Conservation (phyloP, 306 rosid genomes). For the Cyamopsis tetragonoloba region DNA sequence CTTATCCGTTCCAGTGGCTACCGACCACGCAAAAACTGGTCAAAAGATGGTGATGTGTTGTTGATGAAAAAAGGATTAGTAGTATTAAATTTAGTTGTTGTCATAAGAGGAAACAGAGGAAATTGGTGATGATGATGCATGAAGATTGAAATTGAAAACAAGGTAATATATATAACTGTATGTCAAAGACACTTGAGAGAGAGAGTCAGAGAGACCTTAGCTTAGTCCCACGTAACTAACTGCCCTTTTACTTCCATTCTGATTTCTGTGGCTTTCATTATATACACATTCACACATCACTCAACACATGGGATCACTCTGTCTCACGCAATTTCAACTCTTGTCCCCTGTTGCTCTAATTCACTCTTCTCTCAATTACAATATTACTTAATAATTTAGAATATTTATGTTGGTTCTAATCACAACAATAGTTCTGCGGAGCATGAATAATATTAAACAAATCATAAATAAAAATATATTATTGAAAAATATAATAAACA, state of each 20-base stretch:
- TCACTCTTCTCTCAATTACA: too few species aligned
- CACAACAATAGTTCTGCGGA: too few species aligned
- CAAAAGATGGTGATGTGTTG: slow-evolving; percentile 22
- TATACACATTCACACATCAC: neutral
- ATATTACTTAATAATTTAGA: too few species aligned
- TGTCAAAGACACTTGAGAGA: slow-evolving; percentile 14
- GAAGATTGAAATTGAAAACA: slow-evolving; percentile 4
- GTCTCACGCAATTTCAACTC: too few species aligned
- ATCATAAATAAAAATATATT: too few species aligned
- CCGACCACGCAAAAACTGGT: slow-evolving; percentile 27
- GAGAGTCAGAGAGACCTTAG: too few species aligned
- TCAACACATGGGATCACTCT: too few species aligned
- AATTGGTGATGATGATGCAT: neutral
- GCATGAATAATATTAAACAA: too few species aligned
- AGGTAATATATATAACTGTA: slow-evolving; percentile 20
- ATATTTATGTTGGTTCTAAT: too few species aligned
- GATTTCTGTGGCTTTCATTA: neutral
- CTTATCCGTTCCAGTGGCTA: slow-evolving; percentile 30
- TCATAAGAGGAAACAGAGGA: slow-evolving; percentile 12
- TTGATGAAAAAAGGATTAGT: slow-evolving; percentile 18
- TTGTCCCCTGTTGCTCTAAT: too few species aligned
- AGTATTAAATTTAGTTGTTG: neutral
- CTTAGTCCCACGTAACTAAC: slow-evolving; percentile 20
- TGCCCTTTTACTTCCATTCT: too few species aligned
- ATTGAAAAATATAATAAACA: too few species aligned